A percentile compares a stretch with the other conserved stretches of the same genome.
Conservation (phyloP, 345 rosid species). For the Citrus medica region DNA sequence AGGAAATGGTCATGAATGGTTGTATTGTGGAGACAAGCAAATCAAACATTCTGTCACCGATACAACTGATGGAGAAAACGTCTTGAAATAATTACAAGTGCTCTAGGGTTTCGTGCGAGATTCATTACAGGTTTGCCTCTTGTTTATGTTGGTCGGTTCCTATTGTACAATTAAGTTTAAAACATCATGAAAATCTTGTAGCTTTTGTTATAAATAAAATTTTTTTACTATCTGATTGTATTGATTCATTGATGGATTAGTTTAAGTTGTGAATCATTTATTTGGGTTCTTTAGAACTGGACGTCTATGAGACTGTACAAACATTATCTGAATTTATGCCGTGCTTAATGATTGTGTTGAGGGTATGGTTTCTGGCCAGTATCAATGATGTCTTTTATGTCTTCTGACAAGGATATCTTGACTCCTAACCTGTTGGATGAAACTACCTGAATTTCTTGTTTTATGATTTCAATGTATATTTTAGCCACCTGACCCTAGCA, state of each 20-base stretch:
- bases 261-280: neutral
- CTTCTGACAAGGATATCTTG: neutral
- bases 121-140: neutral
- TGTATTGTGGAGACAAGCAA: constrained; percentile 94
- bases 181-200: neutral
- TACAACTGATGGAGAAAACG: constrained; percentile 86
- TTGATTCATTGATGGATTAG: neutral
- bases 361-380: neutral
- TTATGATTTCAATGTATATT: neutral
- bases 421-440: neutral
- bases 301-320: neutral
- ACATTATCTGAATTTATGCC: neutral
- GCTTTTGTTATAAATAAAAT: neutral
- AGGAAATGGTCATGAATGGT: constrained; percentile 98
- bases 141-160: constrained; percentile 9
- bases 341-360: neutral
- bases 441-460: neutral
- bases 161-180: constrained; percentile 1
- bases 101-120: neutral
- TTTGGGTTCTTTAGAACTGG: neutral
- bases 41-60: constrained; percentile 68
- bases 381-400: neutral
- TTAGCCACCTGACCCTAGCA: neutral
- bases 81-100: constrained; percentile 27
- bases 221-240: neutral